Evolutionary conservation across 352 stramenopile genomes (phyloP).

Genomic region (Phytophthora tentaculata): DNA sequence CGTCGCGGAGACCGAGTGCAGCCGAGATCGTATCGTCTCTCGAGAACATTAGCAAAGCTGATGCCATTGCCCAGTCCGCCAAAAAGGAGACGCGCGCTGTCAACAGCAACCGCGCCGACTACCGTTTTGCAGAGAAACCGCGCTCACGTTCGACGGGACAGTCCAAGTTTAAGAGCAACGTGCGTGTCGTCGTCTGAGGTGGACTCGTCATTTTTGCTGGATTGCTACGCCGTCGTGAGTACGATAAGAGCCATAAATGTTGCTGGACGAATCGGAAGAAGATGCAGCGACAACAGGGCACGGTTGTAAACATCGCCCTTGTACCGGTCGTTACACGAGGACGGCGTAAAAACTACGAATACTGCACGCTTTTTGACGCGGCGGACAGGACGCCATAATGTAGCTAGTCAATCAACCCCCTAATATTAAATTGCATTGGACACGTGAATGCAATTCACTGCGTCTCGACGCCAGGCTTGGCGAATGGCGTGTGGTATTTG

Average conservation of each 20-base stretch:
- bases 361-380: conserved; percentile 32
- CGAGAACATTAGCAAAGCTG: conserved; percentile 79
- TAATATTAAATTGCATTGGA: conserved; percentile 46
- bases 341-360: conserved; percentile 13
- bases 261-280: conserved; percentile 14
- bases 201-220: conserved; percentile 11
- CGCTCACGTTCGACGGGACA: conserved; percentile 49
- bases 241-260: conserved; percentile 23
- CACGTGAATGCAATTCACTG: conserved; percentile 28
- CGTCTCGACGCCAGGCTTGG: conserved; percentile 21
- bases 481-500: conserved; percentile 45
- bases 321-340: not conserved
- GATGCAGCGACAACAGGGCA: conserved; percentile 10
- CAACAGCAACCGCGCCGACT: conserved; percentile 84
- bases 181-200: conserved; percentile 56
- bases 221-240: conserved; percentile 21
- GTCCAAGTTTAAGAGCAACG: conserved; percentile 75
- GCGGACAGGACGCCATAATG: conserved; percentile 19
- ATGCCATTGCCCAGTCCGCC: conserved; percentile 63
- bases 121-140: conserved; percentile 70
- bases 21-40: conserved; percentile 85
- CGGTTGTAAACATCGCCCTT: too few relatives aligned
- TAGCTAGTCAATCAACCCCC: conserved; percentile 31
- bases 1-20: conserved; percentile 68
- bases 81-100: conserved; percentile 74